A percentile compares a stretch with the other conserved stretches of the same genome.
phyloP scores from a whole-genome alignment of 176 grass and related monocot species.

The Oryza meridionalis region DNA sequence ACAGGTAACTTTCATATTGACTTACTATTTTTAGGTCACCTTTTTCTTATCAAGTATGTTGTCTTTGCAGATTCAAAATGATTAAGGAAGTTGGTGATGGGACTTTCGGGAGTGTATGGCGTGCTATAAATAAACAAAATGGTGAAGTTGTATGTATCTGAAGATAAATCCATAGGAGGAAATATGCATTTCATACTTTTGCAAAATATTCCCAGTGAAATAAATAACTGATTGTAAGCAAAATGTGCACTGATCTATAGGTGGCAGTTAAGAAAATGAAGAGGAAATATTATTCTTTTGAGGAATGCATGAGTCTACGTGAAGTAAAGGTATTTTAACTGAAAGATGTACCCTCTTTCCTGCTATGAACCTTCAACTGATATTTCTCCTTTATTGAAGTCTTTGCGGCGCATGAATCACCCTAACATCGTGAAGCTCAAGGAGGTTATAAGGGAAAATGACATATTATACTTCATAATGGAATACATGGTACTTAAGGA shows the following conservation, averaged over 20 bases:
- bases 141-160: conserved; percentile 93
- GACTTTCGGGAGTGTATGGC: conserved; percentile 98
- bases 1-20: conserved; percentile 52
- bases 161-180: not conserved
- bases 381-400: conserved; percentile 53
- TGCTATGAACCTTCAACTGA: conserved; percentile 33
- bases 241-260: conserved; percentile 47
- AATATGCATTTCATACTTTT: conserved; percentile 12
- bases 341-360: not conserved
- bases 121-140: conserved; percentile 98
- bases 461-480: conserved; percentile 92
- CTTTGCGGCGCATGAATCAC: conserved; percentile 94
- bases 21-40: conserved; percentile 11
- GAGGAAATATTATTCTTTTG: conserved; percentile 97
- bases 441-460: conserved; percentile 93
- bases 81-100: conserved; percentile 99
- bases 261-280: conserved; percentile 99
- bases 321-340: conserved; percentile 84
- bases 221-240: not conserved
- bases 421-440: conserved; percentile 98
- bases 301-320: conserved; percentile 94
- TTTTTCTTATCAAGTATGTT: conserved; percentile 28
- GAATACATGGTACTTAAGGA: conserved; percentile 88
- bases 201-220: conserved; percentile 26
- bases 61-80: conserved; percentile 79